These are phyloP conservation scores for Neurospora discreta DNA, from an alignment of 495 filamentous ascomycete species.

Conservation along the genomic window DNA sequence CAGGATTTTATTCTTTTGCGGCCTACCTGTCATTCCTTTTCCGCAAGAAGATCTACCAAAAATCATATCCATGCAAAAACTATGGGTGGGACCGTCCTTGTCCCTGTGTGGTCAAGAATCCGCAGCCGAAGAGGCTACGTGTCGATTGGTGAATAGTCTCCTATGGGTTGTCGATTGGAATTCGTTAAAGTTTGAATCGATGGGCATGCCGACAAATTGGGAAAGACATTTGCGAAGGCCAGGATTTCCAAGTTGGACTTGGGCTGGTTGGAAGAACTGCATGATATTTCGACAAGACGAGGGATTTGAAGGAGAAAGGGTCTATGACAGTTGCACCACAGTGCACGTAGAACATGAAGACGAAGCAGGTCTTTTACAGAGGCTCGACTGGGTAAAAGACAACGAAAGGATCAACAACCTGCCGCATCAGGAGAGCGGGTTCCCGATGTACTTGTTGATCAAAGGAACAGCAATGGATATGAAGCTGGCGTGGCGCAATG, in stretches of 20 bases:
- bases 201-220: neutral
- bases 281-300: no score
- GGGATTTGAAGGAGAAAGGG: no score
- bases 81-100: no score
- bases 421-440: neutral
- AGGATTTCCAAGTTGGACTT: conserved; percentile 2
- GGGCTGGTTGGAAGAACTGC: neutral
- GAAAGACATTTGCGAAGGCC: neutral
- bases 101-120: no score
- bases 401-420: neutral
- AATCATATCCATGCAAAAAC: no score
- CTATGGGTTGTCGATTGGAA: neutral
- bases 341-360: neutral
- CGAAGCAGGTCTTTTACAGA: neutral
- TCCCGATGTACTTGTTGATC: neutral
- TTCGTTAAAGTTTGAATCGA: no score
- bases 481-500: neutral
- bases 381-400: neutral
- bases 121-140: neutral
- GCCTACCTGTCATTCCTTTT: neutral
- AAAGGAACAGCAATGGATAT: neutral
- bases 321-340: neutral
- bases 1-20: neutral
- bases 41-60: no score
- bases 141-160: neutral